These are phyloP conservation scores for Pelargonium australe DNA, from an alignment of 441 rosid genomes.

Conservation along the genomic window DNA sequence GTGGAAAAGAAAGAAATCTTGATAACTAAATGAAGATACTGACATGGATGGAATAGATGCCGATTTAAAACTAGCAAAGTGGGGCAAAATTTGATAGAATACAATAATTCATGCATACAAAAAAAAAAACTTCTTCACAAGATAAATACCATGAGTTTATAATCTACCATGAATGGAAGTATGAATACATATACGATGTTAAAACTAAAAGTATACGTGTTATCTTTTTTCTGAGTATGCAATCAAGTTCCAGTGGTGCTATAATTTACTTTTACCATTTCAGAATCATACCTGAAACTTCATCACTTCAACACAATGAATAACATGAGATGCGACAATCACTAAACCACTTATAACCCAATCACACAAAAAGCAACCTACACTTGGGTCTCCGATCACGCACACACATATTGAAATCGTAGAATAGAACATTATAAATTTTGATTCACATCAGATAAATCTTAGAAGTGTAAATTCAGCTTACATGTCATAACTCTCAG, in stretches of 20 bases:
- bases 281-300: background rate
- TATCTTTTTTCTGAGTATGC: no score
- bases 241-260: no score
- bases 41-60: background rate
- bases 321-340: background rate
- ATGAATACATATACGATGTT: no score
- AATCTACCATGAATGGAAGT: background rate
- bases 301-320: background rate
- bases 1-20: background rate
- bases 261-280: background rate
- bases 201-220: no score
- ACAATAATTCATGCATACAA: background rate
- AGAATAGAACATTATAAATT: background rate
- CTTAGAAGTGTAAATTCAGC: conserved; percentile 24
- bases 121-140: background rate
- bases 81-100: background rate
- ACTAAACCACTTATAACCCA: background rate
- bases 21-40: background rate
- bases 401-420: background rate
- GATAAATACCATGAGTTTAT: no score
- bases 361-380: conserved; percentile 2
- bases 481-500: conserved; percentile 88
- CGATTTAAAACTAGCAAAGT: no score
- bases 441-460: background rate
- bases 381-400: background rate